Conservation (phyloP, 495 filamentous ascomycete species). For the Talaromyces wortmannii region DNA sequence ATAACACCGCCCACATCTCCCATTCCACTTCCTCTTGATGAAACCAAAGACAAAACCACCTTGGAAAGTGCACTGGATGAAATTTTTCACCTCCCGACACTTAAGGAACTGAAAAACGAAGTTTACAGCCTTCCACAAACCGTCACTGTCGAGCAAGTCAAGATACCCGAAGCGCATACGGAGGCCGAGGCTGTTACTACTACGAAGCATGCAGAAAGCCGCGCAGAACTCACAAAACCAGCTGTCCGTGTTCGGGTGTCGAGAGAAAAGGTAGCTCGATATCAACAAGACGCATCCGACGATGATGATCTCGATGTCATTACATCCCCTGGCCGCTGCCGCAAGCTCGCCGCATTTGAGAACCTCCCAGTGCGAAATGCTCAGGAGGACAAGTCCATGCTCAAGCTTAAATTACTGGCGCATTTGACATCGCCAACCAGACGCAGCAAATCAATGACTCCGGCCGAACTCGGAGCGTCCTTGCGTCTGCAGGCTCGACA, state of each 20-base stretch:
- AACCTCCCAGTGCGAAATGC: constrained; percentile 50
- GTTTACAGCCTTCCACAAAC: constrained; percentile 3
- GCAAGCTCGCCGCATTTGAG: constrained; percentile 57
- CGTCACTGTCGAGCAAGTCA: constrained; percentile 2
- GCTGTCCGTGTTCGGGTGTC: constrained; percentile 34
- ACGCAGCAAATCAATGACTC: constrained; percentile 52
- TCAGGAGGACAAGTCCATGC: constrained; percentile 58
- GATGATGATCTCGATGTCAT: constrained; percentile 62
- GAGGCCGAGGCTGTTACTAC: too few species aligned
- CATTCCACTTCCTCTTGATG: constrained; percentile 11
- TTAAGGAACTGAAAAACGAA: constrained; percentile 11
- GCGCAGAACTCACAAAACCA: constrained; percentile 15
- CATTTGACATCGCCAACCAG: constrained; percentile 60
- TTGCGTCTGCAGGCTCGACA: constrained; percentile 64
- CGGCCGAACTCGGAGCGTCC: constrained; percentile 59
- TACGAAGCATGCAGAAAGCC: not conserved
- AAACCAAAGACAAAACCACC: constrained; percentile 6
- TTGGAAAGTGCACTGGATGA: not conserved
- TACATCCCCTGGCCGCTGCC: constrained; percentile 32
- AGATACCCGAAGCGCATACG: not conserved
- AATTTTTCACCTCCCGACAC: constrained; percentile 9
- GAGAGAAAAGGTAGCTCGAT: constrained; percentile 26
- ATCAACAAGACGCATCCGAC: constrained; percentile 51
- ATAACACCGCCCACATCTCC: constrained; percentile 49
- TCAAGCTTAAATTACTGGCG: constrained; percentile 64